Evolutionary conservation across 2,329 filamentous ascomycete species (phyloP).

Genomic region (Fusarium devonianum): DNA sequence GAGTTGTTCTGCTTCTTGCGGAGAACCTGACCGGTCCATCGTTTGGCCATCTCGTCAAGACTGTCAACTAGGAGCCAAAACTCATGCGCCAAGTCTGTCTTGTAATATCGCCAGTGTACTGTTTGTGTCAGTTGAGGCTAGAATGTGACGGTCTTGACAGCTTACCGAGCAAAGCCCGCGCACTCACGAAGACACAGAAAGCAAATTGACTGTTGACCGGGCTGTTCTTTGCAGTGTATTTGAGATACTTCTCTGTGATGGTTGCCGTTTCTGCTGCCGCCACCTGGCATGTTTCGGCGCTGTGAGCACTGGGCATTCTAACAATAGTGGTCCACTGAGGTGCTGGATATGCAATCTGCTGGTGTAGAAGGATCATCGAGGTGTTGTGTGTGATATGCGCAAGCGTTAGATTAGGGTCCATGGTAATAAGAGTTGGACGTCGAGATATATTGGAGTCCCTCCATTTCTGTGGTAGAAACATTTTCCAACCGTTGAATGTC

Average conservation of each 20-base stretch:
- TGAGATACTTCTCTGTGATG: slow-evolving; percentile 56
- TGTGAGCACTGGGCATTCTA: slow-evolving; percentile 52
- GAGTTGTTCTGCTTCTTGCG: not conserved
- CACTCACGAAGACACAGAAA: slow-evolving; percentile 57
- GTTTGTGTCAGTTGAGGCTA: fast-evolving
- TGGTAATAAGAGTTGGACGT: slow-evolving; percentile 43
- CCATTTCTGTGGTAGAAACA: slow-evolving; percentile 54
- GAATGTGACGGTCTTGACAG: fast-evolving
- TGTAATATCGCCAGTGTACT: slow-evolving; percentile 36
- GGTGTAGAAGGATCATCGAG: slow-evolving; percentile 58
- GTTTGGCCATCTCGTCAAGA: slow-evolving; percentile 42
- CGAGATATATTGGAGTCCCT: slow-evolving; percentile 46
- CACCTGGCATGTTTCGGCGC: slow-evolving; percentile 56
- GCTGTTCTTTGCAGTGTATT: slow-evolving; percentile 41
- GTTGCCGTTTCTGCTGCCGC: slow-evolving; percentile 55
- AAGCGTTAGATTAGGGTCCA: slow-evolving; percentile 57
- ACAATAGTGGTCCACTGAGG: slow-evolving; percentile 39
- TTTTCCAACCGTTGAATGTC: too few species aligned
- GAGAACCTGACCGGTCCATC: slow-evolving; percentile 36
- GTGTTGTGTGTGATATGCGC: slow-evolving; percentile 59
- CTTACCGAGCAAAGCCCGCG: slow-evolving; percentile 49
- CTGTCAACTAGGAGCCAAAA: slow-evolving; percentile 43
- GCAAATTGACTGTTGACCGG: slow-evolving; percentile 49
- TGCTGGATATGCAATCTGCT: slow-evolving; percentile 55
- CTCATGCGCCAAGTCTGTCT: slow-evolving; percentile 26